Base-by-base conservation (phyloP, 2,329 filamentous ascomycete genomes). In the Colletotrichum sojae region DNA sequence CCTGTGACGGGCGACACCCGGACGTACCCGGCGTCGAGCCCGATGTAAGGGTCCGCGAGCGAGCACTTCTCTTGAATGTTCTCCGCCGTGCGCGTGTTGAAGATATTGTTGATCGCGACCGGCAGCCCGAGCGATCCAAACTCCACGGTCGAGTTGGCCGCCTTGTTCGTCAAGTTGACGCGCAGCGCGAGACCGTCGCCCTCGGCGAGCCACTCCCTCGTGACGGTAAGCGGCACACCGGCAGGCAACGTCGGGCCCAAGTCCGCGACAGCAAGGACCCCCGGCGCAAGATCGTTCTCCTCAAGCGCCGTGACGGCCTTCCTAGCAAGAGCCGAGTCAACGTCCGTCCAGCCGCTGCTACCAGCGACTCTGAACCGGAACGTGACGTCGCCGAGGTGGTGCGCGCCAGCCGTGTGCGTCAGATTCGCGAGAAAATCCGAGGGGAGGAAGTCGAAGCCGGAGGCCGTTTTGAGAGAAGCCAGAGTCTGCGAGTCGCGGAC, bases 91-190 rank as follows among this genome's bases (percentile, higher is more conserved):
- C 86, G 82, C 52, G 80, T 80, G 13, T 83, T 88, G 73, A 90
- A 90, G 72, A 90, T 89, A 75, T 85, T 90, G 78, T 90, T 90
- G 78, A 90, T 88, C 74, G 89, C 86, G 20, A 87, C 82, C 0
- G 88, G 88, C 58, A 90, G 84, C 0, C 88, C 88, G 2, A 90
- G 79, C 55, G 84, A 84, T 2, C 88, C 88, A 5, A 90, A 76
- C 67, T 90, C 88, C 3, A 90, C 64, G 0, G 78, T 67, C 0
- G 74, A 70, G 0, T 73, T 71, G 0, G 76, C 83, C 0, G 75
- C 31, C 31, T 36, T 76, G 68, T 89, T 90, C 10, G 78, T 79
- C 20, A 89, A 71, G 2, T 82, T 87, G 74, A 89, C 85, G 16
- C 80, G 80, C 4, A 90, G 77, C 6, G 81, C 84, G 2, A 90